Percentiles rank a stretch among this genome's conserved stretches.
phyloP scores from a whole-genome alignment of 2,329 filamentous ascomycete species.

The Talaromyces sp. region DNA sequence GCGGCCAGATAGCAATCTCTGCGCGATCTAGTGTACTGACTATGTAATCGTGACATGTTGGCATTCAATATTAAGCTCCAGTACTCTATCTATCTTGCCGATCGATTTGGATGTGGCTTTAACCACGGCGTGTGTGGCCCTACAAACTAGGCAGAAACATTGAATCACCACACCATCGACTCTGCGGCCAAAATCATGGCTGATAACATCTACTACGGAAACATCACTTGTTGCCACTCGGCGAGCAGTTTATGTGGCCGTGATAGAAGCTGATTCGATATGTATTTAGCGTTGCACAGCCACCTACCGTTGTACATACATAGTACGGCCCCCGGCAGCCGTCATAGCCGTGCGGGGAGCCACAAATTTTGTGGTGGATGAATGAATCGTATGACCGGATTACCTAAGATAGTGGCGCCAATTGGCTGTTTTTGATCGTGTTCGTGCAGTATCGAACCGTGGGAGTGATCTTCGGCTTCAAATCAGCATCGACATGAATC shows the following conservation, averaged over 20 bases:
- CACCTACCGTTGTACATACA: neutral
- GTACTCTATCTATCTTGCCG: neutral
- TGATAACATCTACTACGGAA: neutral
- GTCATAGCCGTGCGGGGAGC: neutral
- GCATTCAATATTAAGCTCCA: neutral
- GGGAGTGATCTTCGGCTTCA: neutral
- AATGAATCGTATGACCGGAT: neutral
- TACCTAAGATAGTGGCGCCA: neutral
- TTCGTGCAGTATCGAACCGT: neutral
- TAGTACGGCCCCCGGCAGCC: neutral
- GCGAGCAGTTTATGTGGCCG: neutral
- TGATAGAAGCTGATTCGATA: neutral
- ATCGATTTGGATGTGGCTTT: neutral
- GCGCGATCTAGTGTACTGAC: no score
- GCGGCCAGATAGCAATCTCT: no score
- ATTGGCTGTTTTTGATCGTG: neutral
- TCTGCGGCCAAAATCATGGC: neutral
- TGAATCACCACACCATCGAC: neutral
- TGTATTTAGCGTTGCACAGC: neutral
- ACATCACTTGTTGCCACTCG: neutral
- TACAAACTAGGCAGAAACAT: neutral
- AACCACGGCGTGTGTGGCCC: neutral
- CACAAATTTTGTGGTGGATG: neutral
- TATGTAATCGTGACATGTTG: no score
- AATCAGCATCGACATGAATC: neutral